Evolutionary conservation across 306 rosid genomes (phyloP).

Genomic region (Vachellia collinsii): DNA sequence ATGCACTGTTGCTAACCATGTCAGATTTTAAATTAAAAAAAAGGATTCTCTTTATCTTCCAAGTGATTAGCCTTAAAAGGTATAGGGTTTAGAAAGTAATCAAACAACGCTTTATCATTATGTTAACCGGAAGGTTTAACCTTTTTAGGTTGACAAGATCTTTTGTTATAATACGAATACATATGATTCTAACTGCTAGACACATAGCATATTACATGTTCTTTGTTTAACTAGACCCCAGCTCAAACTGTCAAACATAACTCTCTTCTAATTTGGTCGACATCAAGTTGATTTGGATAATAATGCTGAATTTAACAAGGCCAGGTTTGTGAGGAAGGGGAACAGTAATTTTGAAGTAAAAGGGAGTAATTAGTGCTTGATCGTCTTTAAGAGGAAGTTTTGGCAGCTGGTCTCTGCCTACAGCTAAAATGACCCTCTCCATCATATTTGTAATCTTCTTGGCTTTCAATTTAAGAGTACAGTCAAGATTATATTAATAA

Average conservation of each 20-base stretch:
- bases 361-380: slow-evolving; percentile 71
- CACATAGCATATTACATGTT: slow-evolving; percentile 22
- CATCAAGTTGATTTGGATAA: slow-evolving; percentile 52
- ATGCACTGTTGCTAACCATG: slow-evolving; percentile 52
- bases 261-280: slow-evolving; percentile 42
- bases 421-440: slow-evolving; percentile 41
- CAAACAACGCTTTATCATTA: slow-evolving; percentile 41
- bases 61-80: slow-evolving; percentile 42
- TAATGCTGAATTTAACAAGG: slow-evolving; percentile 38
- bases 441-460: slow-evolving; percentile 54
- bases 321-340: slow-evolving; percentile 36
- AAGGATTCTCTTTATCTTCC: slow-evolving; percentile 45
- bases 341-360: slow-evolving; percentile 70
- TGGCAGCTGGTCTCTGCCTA: slow-evolving; percentile 28
- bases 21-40: slow-evolving; percentile 41
- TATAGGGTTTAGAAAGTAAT: slow-evolving; percentile 30
- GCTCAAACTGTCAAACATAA: slow-evolving; percentile 32
- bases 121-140: slow-evolving; percentile 27
- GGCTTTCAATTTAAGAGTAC: slow-evolving; percentile 80
- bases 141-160: slow-evolving; percentile 8
- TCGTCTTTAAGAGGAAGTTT: slow-evolving; percentile 67
- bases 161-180: slow-evolving; percentile 35
- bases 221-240: slow-evolving; percentile 31
- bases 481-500: slow-evolving; percentile 56
- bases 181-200: slow-evolving; percentile 23